Base-by-base conservation (phyloP, 345 rosid species). In the Melaleuca quinquenervia region DNA sequence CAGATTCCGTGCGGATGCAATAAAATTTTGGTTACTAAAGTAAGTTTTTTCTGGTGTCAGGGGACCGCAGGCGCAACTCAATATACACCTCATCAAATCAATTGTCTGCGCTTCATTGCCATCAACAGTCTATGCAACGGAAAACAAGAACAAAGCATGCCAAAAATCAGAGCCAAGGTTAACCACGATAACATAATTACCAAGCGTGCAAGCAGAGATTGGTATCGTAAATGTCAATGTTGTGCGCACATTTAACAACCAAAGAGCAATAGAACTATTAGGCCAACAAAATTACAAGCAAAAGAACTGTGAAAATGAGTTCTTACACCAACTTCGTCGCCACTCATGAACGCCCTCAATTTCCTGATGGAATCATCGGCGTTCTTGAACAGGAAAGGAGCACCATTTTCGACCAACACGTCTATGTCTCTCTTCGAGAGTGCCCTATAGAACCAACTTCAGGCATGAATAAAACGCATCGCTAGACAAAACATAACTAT, bases 81-180 rank as follows among this genome's bases (percentile, higher is more conserved):
- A 87, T 83, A 97, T 88, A 91, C 90, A 90, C 90, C 88, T 96
- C 98, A 96, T 94, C 90, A 97, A 87, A 90, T 97, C 99, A 64
- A 94, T 87, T 32, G 91, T 91, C 84, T 86, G 91, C 48, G 94
- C 92, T 84, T 89, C 89, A 80, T 89, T 92, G 60, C 85, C 76
- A 90, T 84, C 89, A n/a, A 22, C 41, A 52, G 85, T 89, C 98
- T 94, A 84, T 11, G 85, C 92, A 80, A 83, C 86, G 29, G 76
- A 70, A 44, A 86, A 50, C 32, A 32, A 82, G 45, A 55, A 82
- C 32, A 16, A 60, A 36, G 50, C 36, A 50, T 6, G 6, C 52
- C 15, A 1, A 41, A 44, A 53, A 13, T 24, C 78, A 64, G 78
- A 64, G 48, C 78, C 48, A 32, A 32, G 22, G 48, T 32, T 64